Conservation (phyloP, 2,329 filamentous ascomycete genomes). For the Epichloe uncinata region DNA sequence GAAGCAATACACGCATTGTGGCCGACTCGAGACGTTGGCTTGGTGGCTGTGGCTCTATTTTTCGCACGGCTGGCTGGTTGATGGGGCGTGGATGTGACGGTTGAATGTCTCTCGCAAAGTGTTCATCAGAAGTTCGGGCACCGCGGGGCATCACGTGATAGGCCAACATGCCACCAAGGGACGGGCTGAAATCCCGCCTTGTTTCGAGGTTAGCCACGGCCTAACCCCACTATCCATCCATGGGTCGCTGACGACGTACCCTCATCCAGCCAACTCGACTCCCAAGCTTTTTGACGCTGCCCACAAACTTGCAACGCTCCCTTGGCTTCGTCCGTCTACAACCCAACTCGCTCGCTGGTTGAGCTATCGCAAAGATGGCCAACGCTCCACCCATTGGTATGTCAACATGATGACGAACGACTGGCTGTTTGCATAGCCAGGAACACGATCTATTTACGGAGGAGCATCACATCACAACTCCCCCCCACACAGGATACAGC, state of each 20-base stretch:
- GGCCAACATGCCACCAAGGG: not conserved
- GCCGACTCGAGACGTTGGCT: too few relatives aligned
- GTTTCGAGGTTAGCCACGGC: not conserved
- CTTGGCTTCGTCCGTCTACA: not conserved
- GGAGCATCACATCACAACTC: not conserved
- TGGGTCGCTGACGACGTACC: conserved; percentile 6
- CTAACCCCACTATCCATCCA: conserved; percentile 16
- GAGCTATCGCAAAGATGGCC: conserved; percentile 30
- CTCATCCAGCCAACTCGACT: not conserved
- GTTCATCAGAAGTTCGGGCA: not conserved
- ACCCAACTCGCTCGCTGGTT: not conserved
- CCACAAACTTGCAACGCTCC: conserved; percentile 5
- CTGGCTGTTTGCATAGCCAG: not conserved
- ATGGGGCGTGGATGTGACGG: too few relatives aligned
- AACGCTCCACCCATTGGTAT: conserved; percentile 41
- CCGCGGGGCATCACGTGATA: conserved; percentile 27
- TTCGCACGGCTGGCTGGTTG: too few relatives aligned
- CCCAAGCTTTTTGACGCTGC: conserved; percentile 2
- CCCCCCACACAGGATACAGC: not conserved
- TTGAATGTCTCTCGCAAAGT: too few relatives aligned
- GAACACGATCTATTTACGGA: not conserved
- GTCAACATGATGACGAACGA: conserved; percentile 16
- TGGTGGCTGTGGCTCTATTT: too few relatives aligned
- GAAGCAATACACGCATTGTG: conserved; percentile 41
- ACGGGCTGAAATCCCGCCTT: too few relatives aligned